Evolutionary conservation across 2,329 filamentous ascomycete species (phyloP).

Genomic region (Tolypocladium amazonense): DNA sequence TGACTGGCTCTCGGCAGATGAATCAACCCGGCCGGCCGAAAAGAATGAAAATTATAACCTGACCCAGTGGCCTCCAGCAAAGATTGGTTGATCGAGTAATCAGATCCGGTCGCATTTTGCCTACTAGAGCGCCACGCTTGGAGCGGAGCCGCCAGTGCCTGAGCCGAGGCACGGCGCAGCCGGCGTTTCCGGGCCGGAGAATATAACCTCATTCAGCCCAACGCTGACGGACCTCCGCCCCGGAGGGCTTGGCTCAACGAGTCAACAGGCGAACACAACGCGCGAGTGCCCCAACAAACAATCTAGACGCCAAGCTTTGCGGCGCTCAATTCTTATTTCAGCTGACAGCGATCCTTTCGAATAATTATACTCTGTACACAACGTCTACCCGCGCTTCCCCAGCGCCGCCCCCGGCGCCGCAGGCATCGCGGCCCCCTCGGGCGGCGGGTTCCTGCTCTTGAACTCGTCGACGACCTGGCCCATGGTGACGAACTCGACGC

Average conservation of each 20-base stretch:
- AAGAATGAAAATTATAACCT: not conserved
- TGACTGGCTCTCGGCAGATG: not conserved
- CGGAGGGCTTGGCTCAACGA: not conserved
- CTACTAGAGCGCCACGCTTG: not conserved
- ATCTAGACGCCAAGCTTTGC: not conserved
- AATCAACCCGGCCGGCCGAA: not conserved
- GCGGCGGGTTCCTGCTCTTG: slow-evolving; percentile 51
- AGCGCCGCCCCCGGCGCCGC: slow-evolving; percentile 16
- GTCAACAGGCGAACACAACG: not conserved
- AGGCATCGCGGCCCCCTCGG: slow-evolving; percentile 50
- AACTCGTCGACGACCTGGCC: slow-evolving; percentile 64
- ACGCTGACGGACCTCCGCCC: not conserved
- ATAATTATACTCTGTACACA: no score
- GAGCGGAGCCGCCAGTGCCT: not conserved
- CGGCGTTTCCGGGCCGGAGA: not conserved
- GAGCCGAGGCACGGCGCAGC: not conserved
- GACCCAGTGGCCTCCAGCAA: not conserved
- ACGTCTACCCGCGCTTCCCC: not conserved
- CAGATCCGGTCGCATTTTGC: not conserved
- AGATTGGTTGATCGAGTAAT: not conserved
- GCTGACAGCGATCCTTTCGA: no score
- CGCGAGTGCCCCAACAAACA: not conserved
- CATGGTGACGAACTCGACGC: slow-evolving; percentile 59
- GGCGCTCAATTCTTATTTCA: not conserved
- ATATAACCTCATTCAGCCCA: not conserved